A percentile compares a stretch with the other conserved stretches of the same genome.
Conservation (phyloP, 805 yeast genomes). For the Metschnikowia proteae region DNA sequence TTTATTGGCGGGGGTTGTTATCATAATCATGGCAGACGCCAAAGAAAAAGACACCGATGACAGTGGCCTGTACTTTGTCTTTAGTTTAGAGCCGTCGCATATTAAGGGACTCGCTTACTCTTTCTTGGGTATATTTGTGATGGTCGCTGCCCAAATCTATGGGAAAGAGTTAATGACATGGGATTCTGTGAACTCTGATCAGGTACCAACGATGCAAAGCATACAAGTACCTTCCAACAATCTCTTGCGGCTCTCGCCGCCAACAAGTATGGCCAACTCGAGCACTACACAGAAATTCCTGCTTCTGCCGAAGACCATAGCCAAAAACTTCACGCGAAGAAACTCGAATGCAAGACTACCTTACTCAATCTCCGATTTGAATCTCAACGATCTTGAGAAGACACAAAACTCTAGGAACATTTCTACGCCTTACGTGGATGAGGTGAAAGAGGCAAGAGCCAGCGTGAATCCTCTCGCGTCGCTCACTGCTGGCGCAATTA, state of each 20-base stretch:
- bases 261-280: background rate
- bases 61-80: background rate
- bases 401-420: background rate
- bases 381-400: conserved; percentile 24
- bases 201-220: conserved; percentile 21
- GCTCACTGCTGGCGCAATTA: conserved; percentile 20
- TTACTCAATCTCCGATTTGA: conserved; percentile 32
- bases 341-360: conserved; percentile 25
- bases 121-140: conserved; percentile 61
- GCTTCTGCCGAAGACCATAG: conserved; percentile 10
- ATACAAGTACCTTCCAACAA: background rate
- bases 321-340: conserved; percentile 16
- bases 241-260: background rate
- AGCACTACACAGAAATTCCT: conserved; percentile 7
- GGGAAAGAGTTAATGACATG: conserved; percentile 72
- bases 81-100: conserved; percentile 26
- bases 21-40: conserved; percentile 40
- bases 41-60: conserved; percentile 8
- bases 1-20: conserved; percentile 48
- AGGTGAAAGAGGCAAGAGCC: conserved; percentile 16
- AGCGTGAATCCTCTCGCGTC: conserved; percentile 21
- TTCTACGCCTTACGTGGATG: conserved; percentile 8
- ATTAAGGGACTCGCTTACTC: conserved; percentile 68
- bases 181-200: conserved; percentile 33
- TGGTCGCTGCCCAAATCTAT: conserved; percentile 83